Conservation (phyloP, 1,284 basidiomycete species). For the Ganoderma lucidum region DNA sequence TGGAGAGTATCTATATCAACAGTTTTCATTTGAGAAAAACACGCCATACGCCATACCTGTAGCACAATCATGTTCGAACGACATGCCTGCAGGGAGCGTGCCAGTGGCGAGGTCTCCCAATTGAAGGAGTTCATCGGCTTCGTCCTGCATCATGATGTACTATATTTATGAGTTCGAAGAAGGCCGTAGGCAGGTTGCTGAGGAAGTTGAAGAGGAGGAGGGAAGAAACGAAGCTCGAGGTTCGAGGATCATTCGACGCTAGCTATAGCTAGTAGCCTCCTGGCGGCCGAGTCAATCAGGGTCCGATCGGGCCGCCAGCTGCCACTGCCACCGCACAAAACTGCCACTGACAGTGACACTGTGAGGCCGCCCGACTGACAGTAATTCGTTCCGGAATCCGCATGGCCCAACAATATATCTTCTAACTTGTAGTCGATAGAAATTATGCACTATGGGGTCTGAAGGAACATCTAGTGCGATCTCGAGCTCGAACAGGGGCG, state of each 20-base stretch:
- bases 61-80: neutral
- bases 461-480: too few relatives aligned
- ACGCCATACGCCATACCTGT: neutral
- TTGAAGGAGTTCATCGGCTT: neutral
- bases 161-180: neutral
- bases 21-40: neutral
- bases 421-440: too few relatives aligned
- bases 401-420: too few relatives aligned
- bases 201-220: neutral
- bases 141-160: neutral
- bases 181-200: conserved; percentile 45
- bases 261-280: too few relatives aligned
- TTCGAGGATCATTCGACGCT: conserved; percentile 43
- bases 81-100: neutral
- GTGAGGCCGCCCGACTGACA: too few relatives aligned
- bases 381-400: too few relatives aligned
- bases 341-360: too few relatives aligned
- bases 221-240: neutral
- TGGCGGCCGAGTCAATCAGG: too few relatives aligned
- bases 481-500: too few relatives aligned
- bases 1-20: neutral
- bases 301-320: too few relatives aligned
- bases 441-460: too few relatives aligned
- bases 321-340: too few relatives aligned
- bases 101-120: neutral